Conservation (phyloP, 352 stramenopile species). For the Phytophthora ohioensis region DNA sequence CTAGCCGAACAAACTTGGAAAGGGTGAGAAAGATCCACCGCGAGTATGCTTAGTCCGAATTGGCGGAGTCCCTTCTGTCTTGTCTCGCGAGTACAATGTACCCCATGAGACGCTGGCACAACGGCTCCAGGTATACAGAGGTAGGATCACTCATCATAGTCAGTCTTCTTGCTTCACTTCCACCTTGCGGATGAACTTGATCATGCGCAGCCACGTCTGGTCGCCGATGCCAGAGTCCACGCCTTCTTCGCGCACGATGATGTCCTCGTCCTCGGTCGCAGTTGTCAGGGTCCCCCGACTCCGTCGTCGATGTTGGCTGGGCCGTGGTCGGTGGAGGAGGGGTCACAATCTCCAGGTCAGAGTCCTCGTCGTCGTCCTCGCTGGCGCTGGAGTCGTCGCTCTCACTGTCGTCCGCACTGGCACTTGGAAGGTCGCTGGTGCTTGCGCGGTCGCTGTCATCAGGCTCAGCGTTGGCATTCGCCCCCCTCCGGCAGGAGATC, state of each 20-base stretch:
- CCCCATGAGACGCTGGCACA: slow-evolving; percentile 1
- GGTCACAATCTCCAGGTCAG: no score
- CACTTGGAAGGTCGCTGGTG: no score
- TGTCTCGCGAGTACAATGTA: slow-evolving; percentile 1
- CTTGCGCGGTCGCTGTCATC: no score
- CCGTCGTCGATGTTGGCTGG: background rate
- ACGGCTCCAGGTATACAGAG: slow-evolving; percentile 3
- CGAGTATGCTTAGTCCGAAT: slow-evolving; percentile 7
- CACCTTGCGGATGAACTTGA: slow-evolving; percentile 3
- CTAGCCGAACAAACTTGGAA: slow-evolving; percentile 12
- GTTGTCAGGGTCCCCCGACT: no score
- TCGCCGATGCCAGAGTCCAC: background rate
- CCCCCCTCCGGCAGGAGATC: no score
- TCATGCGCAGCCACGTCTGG: background rate
- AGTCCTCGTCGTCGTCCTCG: no score
- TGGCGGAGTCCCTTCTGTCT: slow-evolving; percentile 1
- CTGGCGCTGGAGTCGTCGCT: no score
- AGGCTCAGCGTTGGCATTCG: no score
- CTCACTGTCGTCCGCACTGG: no score
- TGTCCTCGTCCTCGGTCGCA: background rate
- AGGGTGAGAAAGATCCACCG: slow-evolving; percentile 11
- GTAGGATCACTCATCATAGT: background rate
- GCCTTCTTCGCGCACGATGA: background rate
- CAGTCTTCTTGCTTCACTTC: background rate
- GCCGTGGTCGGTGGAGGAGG: no score